A percentile compares a stretch with the other conserved stretches of the same genome.
Conservation (phyloP, 140 eudicot species). For the Senecio squalidus region DNA sequence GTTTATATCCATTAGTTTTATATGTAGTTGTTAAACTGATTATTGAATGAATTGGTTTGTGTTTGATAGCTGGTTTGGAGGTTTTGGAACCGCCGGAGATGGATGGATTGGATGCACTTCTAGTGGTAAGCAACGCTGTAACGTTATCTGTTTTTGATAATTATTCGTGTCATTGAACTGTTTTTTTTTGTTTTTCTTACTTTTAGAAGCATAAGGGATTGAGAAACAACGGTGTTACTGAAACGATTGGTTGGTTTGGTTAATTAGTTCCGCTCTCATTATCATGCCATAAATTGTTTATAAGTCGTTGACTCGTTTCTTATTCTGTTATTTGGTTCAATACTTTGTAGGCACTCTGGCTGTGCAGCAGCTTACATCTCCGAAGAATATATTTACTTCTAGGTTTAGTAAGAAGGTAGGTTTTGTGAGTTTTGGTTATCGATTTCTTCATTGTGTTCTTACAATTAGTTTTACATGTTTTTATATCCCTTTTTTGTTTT, state of each 20-base stretch:
- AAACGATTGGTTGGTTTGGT: constrained; percentile 50
- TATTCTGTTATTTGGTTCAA: constrained; percentile 8
- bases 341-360: constrained; percentile 35
- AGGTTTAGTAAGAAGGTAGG: constrained; percentile 57
- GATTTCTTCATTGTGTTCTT: neutral
- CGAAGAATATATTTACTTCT: constrained; percentile 34
- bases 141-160: too few species aligned
- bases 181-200: neutral
- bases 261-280: neutral
- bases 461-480: neutral
- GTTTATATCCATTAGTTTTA: neutral
- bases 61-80: constrained; percentile 30
- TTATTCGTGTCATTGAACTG: neutral
- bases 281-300: neutral
- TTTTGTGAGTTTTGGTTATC: neutral
- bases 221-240: constrained; percentile 31
- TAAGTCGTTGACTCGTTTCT: neutral
- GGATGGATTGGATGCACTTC: constrained; percentile 69
- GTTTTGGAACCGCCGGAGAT: constrained; percentile 52
- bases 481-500: neutral
- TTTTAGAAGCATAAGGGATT: constrained; percentile 39
- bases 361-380: neutral
- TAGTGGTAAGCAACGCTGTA: constrained; percentile 54
- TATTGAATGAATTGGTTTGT: neutral
- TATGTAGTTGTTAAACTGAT: neutral